Percentiles rank a stretch among this genome's conserved stretches.
These are phyloP conservation scores for Pulveroboletus sp. DNA, from an alignment of 768 basidiomycete genomes.

Conservation along the genomic window DNA sequence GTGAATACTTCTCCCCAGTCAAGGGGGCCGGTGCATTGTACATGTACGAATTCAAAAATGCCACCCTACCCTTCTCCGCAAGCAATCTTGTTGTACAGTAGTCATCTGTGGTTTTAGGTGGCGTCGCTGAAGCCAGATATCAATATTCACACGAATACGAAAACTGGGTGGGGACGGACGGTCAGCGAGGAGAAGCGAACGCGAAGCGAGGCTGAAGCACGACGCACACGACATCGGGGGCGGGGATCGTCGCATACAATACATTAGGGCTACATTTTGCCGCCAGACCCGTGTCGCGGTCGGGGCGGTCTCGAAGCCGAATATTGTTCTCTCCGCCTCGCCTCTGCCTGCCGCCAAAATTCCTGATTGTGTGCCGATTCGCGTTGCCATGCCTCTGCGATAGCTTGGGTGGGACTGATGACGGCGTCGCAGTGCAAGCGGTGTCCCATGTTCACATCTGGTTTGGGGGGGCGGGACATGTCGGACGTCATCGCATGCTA, in stretches of 20 bases:
- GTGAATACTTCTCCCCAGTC: slow-evolving; percentile 17
- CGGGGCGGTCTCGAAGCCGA: slow-evolving; percentile 32
- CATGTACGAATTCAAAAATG: slow-evolving; percentile 9
- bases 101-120: slow-evolving; percentile 1
- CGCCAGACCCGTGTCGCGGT: slow-evolving; percentile 34
- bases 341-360: slow-evolving; percentile 54
- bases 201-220: not conserved
- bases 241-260: slow-evolving; percentile 8
- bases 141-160: slow-evolving; percentile 32
- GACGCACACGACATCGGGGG: too few species aligned
- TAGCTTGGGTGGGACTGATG: slow-evolving; percentile 54
- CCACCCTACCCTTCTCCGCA: slow-evolving; percentile 1
- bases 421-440: slow-evolving; percentile 21
- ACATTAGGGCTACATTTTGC: slow-evolving; percentile 47
- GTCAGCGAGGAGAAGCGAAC: not conserved
- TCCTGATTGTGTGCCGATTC: slow-evolving; percentile 58
- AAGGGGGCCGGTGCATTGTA: slow-evolving; percentile 9
- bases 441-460: slow-evolving; percentile 30
- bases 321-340: slow-evolving; percentile 45
- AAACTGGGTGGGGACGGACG: slow-evolving; percentile 12
- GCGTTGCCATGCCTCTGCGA: slow-evolving; percentile 64
- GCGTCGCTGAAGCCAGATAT: slow-evolving; percentile 21
- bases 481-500: slow-evolving; percentile 36
- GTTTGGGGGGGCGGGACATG: slow-evolving; percentile 28
- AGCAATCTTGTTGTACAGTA: slow-evolving; percentile 24